Evolutionary conservation across 805 yeast species (phyloP), one percentile per base, ranked within the genome.

Genomic region (Naumovozyma dairenensis): DNA sequence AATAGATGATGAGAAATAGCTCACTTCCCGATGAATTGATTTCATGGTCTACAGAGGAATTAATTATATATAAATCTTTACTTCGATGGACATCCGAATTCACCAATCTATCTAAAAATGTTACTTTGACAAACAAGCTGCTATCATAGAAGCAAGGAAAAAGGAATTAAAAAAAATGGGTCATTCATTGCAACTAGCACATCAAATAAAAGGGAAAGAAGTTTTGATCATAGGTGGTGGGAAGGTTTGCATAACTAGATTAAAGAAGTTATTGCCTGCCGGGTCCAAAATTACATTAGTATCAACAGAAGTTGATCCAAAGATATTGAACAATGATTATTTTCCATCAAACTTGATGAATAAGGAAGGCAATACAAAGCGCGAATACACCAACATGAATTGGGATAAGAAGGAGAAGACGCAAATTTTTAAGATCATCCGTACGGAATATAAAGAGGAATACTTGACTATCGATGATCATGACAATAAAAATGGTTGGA

Each of bases 211-310:
- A 7, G 46, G 37, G 14, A 42, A 43, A 25, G 40, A 50, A 27
- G 48, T 58, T 3, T 37, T 58, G 12, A 32, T 58, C 7, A 49
- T 58, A 12, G 63, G 63, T 7, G 60, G 51, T 14, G 63, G 63
- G n/a, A 57, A 49, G 25, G 60, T 58, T 12, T 53, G 56, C 2
- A 31, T 44, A 13, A 55, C 60, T 2, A 44, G 63, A 34, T 28
- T 58, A 12, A 41, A 40, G 15, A 58, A 58, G 28, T 37, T 58
- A 17, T 34, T 57, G 6, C 54, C 59, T 1, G 53, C 61, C 2
- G 59, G 58, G 7, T 50, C 59, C 25, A 43, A 44, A 27, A 37
- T 58, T n/a, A 53, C 59, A 3, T 31, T 57, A 4, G 43, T 58
- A 4, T 41, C 58, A 2, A 51, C 55, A 4, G 43, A 36, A 10